Evolutionary conservation across 2,329 filamentous ascomycete genomes (phyloP).

Genomic region (Aureobasidium melanogenum): DNA sequence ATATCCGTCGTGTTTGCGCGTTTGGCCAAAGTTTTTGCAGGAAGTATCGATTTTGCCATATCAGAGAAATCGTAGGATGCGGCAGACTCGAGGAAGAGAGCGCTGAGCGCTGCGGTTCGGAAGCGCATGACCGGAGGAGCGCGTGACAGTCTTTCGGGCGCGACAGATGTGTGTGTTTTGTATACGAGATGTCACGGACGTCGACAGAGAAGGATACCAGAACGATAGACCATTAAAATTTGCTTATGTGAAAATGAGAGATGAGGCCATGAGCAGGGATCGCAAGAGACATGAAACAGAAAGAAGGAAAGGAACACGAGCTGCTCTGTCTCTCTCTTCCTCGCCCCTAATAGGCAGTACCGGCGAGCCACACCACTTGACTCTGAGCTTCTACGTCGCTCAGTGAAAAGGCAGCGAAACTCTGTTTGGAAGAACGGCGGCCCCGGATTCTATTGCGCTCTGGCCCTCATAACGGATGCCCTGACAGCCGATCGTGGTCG

Average conservation of each 20-base stretch:
- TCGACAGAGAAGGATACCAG: not conserved
- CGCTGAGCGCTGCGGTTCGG: conserved; percentile 1
- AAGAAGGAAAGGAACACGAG: conserved; percentile 2
- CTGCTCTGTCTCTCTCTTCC: not conserved
- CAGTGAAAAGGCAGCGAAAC: conserved; percentile 2
- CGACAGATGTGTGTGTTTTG: not conserved
- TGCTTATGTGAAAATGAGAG: not conserved
- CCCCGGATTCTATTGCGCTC: conserved; percentile 1
- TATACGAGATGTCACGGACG: not conserved
- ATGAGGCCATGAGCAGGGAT: not conserved
- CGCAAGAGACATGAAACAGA: not conserved
- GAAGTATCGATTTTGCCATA: not conserved
- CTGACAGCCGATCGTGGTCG: not conserved
- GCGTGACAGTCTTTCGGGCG: not conserved
- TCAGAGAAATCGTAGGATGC: not conserved
- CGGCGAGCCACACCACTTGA: conserved; percentile 8
- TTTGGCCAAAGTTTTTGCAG: not conserved
- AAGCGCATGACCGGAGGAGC: conserved; percentile 3
- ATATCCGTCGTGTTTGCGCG: conserved; percentile 16
- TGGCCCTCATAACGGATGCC: conserved; percentile 1
- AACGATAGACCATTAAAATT: not conserved
- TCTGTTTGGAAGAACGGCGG: conserved; percentile 4
- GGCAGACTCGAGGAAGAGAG: conserved; percentile 2
- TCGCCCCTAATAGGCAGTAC: not conserved
- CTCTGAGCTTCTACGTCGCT: conserved; percentile 4